Conservation (phyloP, 2,329 filamentous ascomycete genomes). For the Ophiostoma fasciatum region DNA sequence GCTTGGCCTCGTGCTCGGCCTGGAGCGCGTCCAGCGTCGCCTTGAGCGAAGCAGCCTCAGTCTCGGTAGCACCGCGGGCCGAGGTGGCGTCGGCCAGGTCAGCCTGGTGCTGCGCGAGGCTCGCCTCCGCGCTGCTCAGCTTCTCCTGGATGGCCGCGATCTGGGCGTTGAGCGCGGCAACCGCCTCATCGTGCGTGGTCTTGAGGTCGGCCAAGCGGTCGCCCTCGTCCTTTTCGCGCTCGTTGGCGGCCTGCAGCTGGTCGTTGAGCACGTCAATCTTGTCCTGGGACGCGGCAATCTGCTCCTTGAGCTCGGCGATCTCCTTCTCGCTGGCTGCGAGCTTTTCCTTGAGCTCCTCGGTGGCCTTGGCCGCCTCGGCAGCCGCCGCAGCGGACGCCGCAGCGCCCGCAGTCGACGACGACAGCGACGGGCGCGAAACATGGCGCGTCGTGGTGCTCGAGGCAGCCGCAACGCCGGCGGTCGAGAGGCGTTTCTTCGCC, state of each 20-base stretch:
- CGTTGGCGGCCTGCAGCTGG: slow-evolving; percentile 29
- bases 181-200: slow-evolving; percentile 32
- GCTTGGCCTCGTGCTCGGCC: slow-evolving; percentile 24
- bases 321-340: slow-evolving; percentile 42
- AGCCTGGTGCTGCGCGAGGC: slow-evolving; percentile 34
- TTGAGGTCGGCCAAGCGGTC: slow-evolving; percentile 34
- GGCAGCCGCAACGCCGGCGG: slow-evolving; percentile 25
- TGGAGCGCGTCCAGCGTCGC: slow-evolving; percentile 32
- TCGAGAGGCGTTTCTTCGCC: slow-evolving; percentile 43
- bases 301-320: slow-evolving; percentile 39
- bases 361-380: slow-evolving; percentile 35
- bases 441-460: slow-evolving; percentile 26
- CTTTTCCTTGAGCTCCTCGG: slow-evolving; percentile 46
- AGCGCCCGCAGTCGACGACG: slow-evolving; percentile 14
- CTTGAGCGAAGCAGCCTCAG: slow-evolving; percentile 33
- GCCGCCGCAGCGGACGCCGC: slow-evolving; percentile 20
- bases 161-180: slow-evolving; percentile 31
- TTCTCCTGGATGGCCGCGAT: slow-evolving; percentile 34
- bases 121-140: slow-evolving; percentile 33
- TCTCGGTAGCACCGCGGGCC: slow-evolving; percentile 33
- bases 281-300: slow-evolving; percentile 39
- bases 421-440: slow-evolving; percentile 24
- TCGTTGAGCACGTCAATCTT: slow-evolving; percentile 40
- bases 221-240: slow-evolving; percentile 28
- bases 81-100: slow-evolving; percentile 33